Base-by-base conservation (phyloP, 2,329 filamentous ascomycete genomes). In the Colletotrichum tanaceti region DNA sequence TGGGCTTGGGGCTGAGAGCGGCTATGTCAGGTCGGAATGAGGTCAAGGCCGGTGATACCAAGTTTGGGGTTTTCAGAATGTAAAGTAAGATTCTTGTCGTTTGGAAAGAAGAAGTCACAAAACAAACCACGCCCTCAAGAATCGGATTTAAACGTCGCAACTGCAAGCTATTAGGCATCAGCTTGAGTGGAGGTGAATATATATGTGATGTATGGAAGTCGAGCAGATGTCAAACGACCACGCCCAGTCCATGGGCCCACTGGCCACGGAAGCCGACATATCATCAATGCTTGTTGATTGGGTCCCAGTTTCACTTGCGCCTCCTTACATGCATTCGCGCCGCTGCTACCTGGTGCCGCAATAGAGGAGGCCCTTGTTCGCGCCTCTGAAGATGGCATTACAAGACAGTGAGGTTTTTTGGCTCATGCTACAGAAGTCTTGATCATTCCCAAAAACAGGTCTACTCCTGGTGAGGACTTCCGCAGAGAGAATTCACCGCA, bases 41-140 rank as follows among this genome's bases (percentile, higher is more conserved):
- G 65, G 80, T 88, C 54, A 84, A 85, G 74, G 83, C 86, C 10
- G 87, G 87, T 57, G 86, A 87, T 70, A 92, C 89, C 22, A 90
- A 85, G 77, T 95, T 93, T 81, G 92, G 92, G 14, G 91, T 95
- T 38, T 95, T 95, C 80, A 87, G 92, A 74, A 95, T 95, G 92
- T 95, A 87, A 73, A 69, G 9, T 62, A 22, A 54, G 49, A 65
- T 43, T 16, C 38, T 16, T 10, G 22, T 41, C 24, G 6, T 16
- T 41, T 52, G 18, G 22, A 14, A 52, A 32, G 20, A 22, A n/a
- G 20, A 22, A 7, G 28, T 46, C 20, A 38, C 22, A 52, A 10
- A 52, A 60, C 2, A 28, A 13, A 47, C 38, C 22, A 43, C 9
- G 32, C 7, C 9, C 9, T 35, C 32, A 35, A 35, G 9, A 35